Evolutionary conservation across 139 green algal species (phyloP), one percentile per base, ranked within the genome.

Genomic region (Closterium sp.): DNA sequence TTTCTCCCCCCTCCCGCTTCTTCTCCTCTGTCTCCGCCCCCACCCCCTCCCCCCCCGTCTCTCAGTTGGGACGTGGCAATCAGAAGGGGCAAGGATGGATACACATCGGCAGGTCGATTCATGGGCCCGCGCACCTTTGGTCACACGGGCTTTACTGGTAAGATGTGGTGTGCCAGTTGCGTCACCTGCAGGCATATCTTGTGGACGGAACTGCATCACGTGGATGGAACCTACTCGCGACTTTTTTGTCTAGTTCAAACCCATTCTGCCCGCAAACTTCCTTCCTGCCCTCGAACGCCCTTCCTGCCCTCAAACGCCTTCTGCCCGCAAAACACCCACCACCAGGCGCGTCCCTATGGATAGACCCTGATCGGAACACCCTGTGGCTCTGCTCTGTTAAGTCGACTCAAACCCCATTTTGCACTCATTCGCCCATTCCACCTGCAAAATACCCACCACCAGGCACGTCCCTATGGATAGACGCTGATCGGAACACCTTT

Each of bases 391-490:
- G 23, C 89, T 95, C 34, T 93, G n/a, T n/a, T n/a, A n/a, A n/a
- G n/a, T n/a, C n/a, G n/a, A n/a, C n/a, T n/a, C n/a, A n/a, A n/a
- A n/a, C n/a, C n/a, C n/a, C n/a, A n/a, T n/a, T n/a, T n/a, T n/a
- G n/a, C n/a, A n/a, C n/a, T n/a, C n/a, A n/a, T n/a, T n/a, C n/a
- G n/a, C n/a, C n/a, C n/a, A n/a, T n/a, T n/a, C n/a, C n/a, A n/a
- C n/a, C n/a, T n/a, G n/a, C n/a, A n/a, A n/a, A n/a, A n/a, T n/a
- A n/a, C n/a, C n/a, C n/a, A n/a, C n/a, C n/a, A 25, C 23, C 89
- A 94, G 93, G 93, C 0, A 95, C 93, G 7, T 94, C 89, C 2
- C n/a, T 95, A 23, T 95, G 93, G 93, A 88, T 95, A n/a, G 93
- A 95, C 84, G 92, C 93, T 32, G 89, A 95, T 25, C 84, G 85